phyloP scores from a whole-genome alignment of 257 asterid genomes.

The Solanum tarapatanum region DNA sequence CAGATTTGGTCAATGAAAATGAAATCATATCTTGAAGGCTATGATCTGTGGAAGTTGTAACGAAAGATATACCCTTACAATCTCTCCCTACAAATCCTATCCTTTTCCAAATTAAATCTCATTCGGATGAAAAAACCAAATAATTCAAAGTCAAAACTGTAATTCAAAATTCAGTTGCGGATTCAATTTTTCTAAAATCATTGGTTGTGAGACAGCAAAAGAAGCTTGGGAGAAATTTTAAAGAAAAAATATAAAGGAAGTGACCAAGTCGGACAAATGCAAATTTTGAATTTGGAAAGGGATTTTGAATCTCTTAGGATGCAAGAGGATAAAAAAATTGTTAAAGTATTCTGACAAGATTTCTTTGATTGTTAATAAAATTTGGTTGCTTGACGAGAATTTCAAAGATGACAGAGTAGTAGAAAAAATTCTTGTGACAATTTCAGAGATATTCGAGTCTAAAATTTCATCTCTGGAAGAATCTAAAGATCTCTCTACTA shows the following conservation, averaged over 20 bases:
- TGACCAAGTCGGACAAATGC: neutral
- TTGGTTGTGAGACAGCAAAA: neutral
- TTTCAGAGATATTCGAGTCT: neutral
- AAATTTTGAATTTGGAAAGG: neutral
- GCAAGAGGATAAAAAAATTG: neutral
- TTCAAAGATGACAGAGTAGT: neutral
- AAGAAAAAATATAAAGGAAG: neutral
- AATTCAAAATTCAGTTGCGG: neutral
- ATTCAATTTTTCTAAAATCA: neutral
- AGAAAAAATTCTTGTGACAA: neutral
- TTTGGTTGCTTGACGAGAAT: neutral
- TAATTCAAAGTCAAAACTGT: neutral
- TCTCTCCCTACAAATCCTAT: neutral
- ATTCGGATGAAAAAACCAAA: neutral
- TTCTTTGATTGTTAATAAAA: neutral
- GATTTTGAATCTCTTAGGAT: neutral
- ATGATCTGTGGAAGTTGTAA: neutral
- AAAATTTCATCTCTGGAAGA: neutral
- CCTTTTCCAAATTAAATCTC: neutral
- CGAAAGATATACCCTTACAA: neutral
- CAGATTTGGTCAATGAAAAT: too few relatives aligned
- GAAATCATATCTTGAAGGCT: neutral
- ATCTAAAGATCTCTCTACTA: neutral
- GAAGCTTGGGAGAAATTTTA: neutral
- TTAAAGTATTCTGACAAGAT: neutral